Base-by-base conservation (phyloP, 768 basidiomycete genomes). In the Suillus bovinus region DNA sequence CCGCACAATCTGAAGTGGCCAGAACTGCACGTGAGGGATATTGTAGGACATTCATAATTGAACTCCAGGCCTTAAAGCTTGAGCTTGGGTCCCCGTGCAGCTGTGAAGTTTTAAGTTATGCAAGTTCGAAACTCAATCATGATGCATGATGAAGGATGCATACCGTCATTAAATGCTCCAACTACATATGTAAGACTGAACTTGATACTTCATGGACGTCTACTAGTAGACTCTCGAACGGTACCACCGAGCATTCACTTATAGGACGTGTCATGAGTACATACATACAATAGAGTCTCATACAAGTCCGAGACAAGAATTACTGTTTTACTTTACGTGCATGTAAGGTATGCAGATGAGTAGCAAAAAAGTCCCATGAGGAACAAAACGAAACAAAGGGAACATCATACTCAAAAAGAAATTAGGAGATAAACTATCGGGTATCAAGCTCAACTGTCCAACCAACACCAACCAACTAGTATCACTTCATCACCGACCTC, bases 401-500 rank as follows among this genome's bases (percentile, higher is more conserved):
- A 24, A 47, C 22, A 24, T 46, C 31, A 54, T 38, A 55, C 22
- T 34, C 16, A 24, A 34, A n/a, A 29, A 38, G 14, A 17, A 6
- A 38, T 55, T 24, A 55, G 36, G 16, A 55, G 34, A 6, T 5
- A 2, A 36, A 9, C 9, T 55, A 55, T 38, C n/a, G 14, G 7
- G 14, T 36, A 22, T 54, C 34, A 54, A 24, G 5, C 2, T 38
- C 41, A 14, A 41, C 22, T 58, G 44, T 47, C 57, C 24, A 29
- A 27, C n/a, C n/a, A 34, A 2, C 10, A 42, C 11, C 33, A 36
- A 42, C 13, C 7, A 24, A 57, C 14, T 14, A 17, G 27, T 8
- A 33, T 59, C 56, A 59, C 44, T 62, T 62, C 29, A 44, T 59
- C 33, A 11, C 42, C 22, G 44, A 44, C 31, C 61, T 36, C 17